Percentiles rank a stretch among this genome's conserved stretches.
These are phyloP conservation scores for Acacia melanoxylon DNA, from an alignment of 306 rosid species.

Conservation along the genomic window DNA sequence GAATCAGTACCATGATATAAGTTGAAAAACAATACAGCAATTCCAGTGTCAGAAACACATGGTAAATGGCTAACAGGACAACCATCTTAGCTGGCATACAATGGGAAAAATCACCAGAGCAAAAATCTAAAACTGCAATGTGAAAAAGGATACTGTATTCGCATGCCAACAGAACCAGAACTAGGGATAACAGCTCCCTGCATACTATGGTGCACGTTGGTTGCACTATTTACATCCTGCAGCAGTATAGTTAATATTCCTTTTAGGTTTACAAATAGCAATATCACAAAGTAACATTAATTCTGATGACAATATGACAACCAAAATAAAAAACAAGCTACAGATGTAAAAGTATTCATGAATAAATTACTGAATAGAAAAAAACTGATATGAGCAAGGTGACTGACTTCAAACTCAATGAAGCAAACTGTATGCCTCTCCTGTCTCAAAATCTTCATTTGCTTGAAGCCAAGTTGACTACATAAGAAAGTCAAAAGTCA, in stretches of 20 bases:
- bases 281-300: constrained; percentile 2
- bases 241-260: constrained; percentile 14
- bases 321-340: background rate
- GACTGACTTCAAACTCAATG: constrained; percentile 96
- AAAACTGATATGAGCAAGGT: constrained; percentile 20
- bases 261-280: constrained; percentile 17
- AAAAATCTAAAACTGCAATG: constrained; percentile 21
- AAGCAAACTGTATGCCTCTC: constrained; percentile 99
- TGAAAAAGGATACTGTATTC: constrained; percentile 95
- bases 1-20: background rate
- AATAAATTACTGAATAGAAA: constrained; percentile 1
- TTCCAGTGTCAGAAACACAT: background rate
- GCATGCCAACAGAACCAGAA: constrained; percentile 99
- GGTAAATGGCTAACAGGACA: background rate
- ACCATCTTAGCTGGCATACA: background rate
- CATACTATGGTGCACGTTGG: constrained; percentile 83
- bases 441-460: constrained; percentile 97
- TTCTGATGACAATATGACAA: background rate
- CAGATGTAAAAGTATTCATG: background rate
- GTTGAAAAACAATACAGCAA: background rate
- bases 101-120: background rate
- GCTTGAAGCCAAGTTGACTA: constrained; percentile 99
- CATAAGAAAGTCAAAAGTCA: constrained; percentile 30
- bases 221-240: constrained; percentile 95
- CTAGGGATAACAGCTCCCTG: constrained; percentile 99